Base-by-base conservation (phyloP, 1,139 yeast genomes). In the Taphrina flavorubra region DNA sequence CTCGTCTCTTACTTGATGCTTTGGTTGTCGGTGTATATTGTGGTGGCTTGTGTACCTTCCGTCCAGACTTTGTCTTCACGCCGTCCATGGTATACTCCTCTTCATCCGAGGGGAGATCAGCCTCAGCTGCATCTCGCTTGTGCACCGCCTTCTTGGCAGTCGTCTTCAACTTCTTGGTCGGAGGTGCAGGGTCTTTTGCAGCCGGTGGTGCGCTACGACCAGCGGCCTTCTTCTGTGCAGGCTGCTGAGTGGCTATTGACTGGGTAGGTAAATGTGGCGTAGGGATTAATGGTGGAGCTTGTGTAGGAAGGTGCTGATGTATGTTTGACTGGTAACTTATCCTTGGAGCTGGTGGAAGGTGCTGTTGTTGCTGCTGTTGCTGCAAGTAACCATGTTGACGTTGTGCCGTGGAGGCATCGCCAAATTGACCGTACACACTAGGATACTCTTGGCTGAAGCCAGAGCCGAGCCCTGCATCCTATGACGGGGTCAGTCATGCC, bases 51-150 rank as follows among this genome's bases (percentile, higher is more conserved):
- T 73, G 74, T 18, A 73, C 73, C 57, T 70, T 70, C 14, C 74
- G 68, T 1, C 74, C 74, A 11, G 73, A 73, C 55, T 73, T 73
- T 8, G 74, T 73, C 61, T 72, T 72, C 51, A 71, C 63, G 16
- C 74, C 74, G n/a, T 73, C 74, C 49, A 73, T 68, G 16, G 70
- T 59, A 56, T 69, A 73, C 18, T 69, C 73, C 46, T 72, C 74
- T 5, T 70, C 72, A 51, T 69, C 72, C 8, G 69, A 69, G 11
- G 36, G 63, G 11, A 63, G 51, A 18, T 42, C 46, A 13, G 57
- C 65, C 11, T 51, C 61, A 37, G 20, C 31, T 7, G 7, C 47
- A 10, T 53, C 67, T 6, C 18, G n/a, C 51, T 63, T 63, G 16
- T 31, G 42, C n/a, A 55, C 40, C 14, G 55, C 34, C 10, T 42